Percentiles rank a stretch among this genome's conserved stretches.
Evolutionary conservation across 2,329 filamentous ascomycete genomes (phyloP).

Genomic region (Metarhizium album): DNA sequence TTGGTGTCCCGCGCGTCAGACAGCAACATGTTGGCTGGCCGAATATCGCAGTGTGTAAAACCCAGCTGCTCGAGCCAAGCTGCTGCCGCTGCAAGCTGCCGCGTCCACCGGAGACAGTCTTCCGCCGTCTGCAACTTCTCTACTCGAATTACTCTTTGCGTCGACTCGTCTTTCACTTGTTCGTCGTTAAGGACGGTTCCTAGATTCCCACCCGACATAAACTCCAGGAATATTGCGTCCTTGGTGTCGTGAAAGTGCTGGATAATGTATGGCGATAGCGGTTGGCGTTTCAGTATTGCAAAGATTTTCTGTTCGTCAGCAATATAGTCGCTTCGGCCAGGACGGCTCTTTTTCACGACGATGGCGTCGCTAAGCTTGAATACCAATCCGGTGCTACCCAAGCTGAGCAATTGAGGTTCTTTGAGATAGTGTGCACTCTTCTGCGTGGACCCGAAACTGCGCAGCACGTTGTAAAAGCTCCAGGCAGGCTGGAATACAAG

Average conservation of each 20-base stretch:
- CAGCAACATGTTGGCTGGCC: slow-evolving; percentile 6
- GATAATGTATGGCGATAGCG: slow-evolving; percentile 8
- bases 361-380: slow-evolving; percentile 7
- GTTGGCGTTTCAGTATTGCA: slow-evolving; percentile 4
- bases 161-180: neutral
- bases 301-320: slow-evolving; percentile 6
- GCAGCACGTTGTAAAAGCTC: neutral
- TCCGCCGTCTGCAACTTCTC: neutral
- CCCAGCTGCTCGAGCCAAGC: slow-evolving; percentile 8
- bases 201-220: slow-evolving; percentile 2
- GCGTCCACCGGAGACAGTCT: slow-evolving; percentile 6
- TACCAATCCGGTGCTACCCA: slow-evolving; percentile 8
- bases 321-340: slow-evolving; percentile 1
- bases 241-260: slow-evolving; percentile 3
- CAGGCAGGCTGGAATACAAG: neutral
- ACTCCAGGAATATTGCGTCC: slow-evolving; percentile 8
- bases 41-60: slow-evolving; percentile 8
- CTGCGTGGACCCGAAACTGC: neutral
- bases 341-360: slow-evolving; percentile 8
- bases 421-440: neutral
- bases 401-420: slow-evolving; percentile 4
- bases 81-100: slow-evolving; percentile 7
- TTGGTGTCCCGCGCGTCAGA: slow-evolving; percentile 2
- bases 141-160: slow-evolving; percentile 4
- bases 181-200: neutral